Base-by-base conservation (phyloP, 352 stramenopile species). In the Phytopythium mirpurense region DNA sequence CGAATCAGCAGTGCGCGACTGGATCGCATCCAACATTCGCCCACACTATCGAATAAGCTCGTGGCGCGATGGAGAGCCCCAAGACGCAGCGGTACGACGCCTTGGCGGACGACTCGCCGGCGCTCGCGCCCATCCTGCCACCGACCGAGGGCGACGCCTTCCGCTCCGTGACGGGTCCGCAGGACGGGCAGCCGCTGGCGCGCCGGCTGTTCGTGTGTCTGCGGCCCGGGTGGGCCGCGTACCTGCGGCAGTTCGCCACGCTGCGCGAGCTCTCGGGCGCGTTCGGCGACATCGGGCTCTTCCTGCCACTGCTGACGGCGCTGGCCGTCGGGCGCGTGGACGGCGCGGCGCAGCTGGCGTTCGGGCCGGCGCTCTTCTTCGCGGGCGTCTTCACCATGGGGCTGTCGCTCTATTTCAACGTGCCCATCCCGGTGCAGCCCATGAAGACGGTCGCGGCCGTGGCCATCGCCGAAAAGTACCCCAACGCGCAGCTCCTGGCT, bases 361-460 rank as follows among this genome's bases (percentile, higher is more conserved):
- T 97, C 32, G 87, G 86, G 0, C 80, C 91, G 0, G 86, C 91
- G 50, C 69, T 98, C n/a, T 97, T 97, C 62, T 97, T 88, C 62
- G 83, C 90, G 1, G 93, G 93, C 0, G 52, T 96, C 11, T 92
- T 87, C 56, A 98, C 96, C 29, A 62, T 95, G 0, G 59, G 90
- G 1, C 83, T 94, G 14, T 88, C 89, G 26, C 73, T 82, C 26
- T 67, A 85, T 42, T 97, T 95, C 73, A 90, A 96, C 57, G 64
- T 97, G 31, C 93, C 93, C 41, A 98, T 98, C 68, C 90, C 86
- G n/a, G 85, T 98, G 21, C 93, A 98, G 65, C 93, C 93, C 15
- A 98, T 98, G 93, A 98, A 98, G 70, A 92, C 85, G 16, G 96
- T 98, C 51, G 70, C 89, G 5, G 88, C 91, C 11, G 86, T 97